Evolutionary conservation across 2,329 filamentous ascomycete genomes (phyloP).

Genomic region (Arthroderma uncinatum): DNA sequence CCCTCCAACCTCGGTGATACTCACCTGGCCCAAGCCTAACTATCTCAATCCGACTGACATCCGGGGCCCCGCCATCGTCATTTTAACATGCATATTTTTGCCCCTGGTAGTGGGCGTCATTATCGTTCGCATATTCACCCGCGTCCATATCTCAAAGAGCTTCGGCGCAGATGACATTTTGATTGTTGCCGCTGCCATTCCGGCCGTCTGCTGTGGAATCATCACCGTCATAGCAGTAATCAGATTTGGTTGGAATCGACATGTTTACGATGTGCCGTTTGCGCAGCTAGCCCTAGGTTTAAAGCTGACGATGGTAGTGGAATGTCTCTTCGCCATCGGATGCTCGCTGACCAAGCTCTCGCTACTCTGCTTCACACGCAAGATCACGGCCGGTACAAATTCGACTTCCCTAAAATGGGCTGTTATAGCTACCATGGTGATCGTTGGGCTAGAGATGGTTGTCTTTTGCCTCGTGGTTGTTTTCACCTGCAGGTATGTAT

Average conservation of each 20-base stretch:
- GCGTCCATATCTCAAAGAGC: neutral
- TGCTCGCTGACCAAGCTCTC: neutral
- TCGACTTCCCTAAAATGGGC: neutral
- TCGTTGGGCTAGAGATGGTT: neutral
- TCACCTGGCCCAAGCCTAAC: neutral
- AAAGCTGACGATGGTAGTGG: neutral
- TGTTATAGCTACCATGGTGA: neutral
- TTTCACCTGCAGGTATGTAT: neutral
- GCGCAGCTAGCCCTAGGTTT: neutral
- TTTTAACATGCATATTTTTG: neutral
- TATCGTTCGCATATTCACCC: neutral
- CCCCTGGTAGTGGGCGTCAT: neutral
- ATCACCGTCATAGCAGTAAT: neutral
- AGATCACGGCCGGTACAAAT: neutral
- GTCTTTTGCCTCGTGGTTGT: neutral
- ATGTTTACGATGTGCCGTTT: conserved; percentile 2
- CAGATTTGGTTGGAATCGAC: neutral
- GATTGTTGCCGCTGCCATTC: neutral
- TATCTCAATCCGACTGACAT: neutral
- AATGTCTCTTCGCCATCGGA: neutral
- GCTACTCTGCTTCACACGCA: neutral
- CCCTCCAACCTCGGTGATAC: conserved; percentile 1
- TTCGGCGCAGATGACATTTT: neutral
- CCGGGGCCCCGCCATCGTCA: neutral
- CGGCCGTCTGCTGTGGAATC: neutral